These are phyloP conservation scores for Amborella trichopoda DNA, from an alignment of 164 flowering plant species.

Conservation along the genomic window DNA sequence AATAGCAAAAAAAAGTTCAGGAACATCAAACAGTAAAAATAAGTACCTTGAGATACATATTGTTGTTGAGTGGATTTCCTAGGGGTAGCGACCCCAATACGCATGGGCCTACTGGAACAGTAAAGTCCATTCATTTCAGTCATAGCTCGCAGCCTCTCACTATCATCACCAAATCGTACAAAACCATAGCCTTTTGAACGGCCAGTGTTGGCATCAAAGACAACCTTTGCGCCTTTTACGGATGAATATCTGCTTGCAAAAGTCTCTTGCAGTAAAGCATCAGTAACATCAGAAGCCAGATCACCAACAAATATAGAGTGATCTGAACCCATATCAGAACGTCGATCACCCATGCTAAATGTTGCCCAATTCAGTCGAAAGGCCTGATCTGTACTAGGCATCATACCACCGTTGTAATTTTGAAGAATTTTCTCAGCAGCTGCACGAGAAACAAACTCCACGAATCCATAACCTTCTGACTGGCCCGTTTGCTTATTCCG, in stretches of 20 bases:
- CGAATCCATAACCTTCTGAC: constrained; percentile 96
- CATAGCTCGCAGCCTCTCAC: constrained; percentile 73
- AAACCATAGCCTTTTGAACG: constrained; percentile 96
- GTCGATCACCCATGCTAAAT: constrained; percentile 80
- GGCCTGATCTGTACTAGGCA: constrained; percentile 83
- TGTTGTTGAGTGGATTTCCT: constrained; percentile 77
- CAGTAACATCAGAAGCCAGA: constrained; percentile 89
- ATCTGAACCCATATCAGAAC: constrained; percentile 71
- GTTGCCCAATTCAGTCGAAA: constrained; percentile 94
- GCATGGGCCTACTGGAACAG: constrained; percentile 94
- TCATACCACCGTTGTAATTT: constrained; percentile 35
- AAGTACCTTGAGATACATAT: constrained; percentile 53
- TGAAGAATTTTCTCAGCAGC: constrained; percentile 85
- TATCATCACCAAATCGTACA: constrained; percentile 94
- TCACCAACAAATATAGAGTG: constrained; percentile 97
- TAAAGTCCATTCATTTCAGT: constrained; percentile 87
- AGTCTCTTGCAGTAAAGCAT: constrained; percentile 73
- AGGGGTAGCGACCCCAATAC: constrained; percentile 90
- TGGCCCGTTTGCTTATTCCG: constrained; percentile 91
- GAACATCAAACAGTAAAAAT: neutral
- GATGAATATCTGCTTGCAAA: constrained; percentile 73
- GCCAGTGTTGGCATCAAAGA: constrained; percentile 86
- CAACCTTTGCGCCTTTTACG: constrained; percentile 95
- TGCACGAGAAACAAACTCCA: constrained; percentile 66
- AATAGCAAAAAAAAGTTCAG: too few relatives aligned